Evolutionary conservation across 2,329 filamentous ascomycete genomes (phyloP).

Genomic region (Epichloe typhina): DNA sequence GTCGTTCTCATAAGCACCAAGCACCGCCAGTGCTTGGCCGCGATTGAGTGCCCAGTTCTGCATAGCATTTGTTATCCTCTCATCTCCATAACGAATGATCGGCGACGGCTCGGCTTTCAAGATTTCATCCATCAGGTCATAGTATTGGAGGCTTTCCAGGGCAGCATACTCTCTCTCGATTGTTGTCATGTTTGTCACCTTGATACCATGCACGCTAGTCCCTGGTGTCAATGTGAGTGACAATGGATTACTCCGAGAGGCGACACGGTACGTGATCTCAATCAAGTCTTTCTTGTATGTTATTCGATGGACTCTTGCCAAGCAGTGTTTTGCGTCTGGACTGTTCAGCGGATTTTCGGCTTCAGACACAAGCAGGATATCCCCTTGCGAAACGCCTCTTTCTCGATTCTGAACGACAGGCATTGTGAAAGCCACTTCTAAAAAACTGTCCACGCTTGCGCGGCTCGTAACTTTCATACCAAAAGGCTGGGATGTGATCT

Average conservation of each 20-base stretch:
- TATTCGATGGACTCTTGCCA: conserved; percentile 71
- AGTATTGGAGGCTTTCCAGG: conserved; percentile 81
- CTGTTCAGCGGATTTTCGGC: conserved; percentile 56
- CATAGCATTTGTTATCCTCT: conserved; percentile 55
- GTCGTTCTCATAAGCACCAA: conserved; percentile 88
- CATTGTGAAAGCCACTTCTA: conserved; percentile 82
- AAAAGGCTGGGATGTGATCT: conserved; percentile 67
- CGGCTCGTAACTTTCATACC: conserved; percentile 80
- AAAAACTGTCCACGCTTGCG: conserved; percentile 80
- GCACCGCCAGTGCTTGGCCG: conserved; percentile 82
- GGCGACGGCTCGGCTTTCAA: conserved; percentile 81
- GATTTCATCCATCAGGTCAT: conserved; percentile 90
- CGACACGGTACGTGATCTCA: conserved; percentile 78
- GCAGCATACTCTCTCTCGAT: conserved; percentile 93
- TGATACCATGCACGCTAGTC: conserved; percentile 57
- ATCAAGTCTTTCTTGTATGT: conserved; percentile 68
- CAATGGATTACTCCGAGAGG: conserved; percentile 51
- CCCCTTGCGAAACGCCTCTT: conserved; percentile 63
- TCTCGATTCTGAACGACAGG: conserved; percentile 58
- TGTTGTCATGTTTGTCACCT: conserved; percentile 85
- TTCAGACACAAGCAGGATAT: conserved; percentile 77
- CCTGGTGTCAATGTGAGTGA: conserved; percentile 53
- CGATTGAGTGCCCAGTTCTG: conserved; percentile 72
- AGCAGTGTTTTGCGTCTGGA: conserved; percentile 58
- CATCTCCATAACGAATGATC: conserved; percentile 66